These are phyloP conservation scores for Fraxinus pennsylvanica DNA, from an alignment of 257 asterid species.

Conservation along the genomic window DNA sequence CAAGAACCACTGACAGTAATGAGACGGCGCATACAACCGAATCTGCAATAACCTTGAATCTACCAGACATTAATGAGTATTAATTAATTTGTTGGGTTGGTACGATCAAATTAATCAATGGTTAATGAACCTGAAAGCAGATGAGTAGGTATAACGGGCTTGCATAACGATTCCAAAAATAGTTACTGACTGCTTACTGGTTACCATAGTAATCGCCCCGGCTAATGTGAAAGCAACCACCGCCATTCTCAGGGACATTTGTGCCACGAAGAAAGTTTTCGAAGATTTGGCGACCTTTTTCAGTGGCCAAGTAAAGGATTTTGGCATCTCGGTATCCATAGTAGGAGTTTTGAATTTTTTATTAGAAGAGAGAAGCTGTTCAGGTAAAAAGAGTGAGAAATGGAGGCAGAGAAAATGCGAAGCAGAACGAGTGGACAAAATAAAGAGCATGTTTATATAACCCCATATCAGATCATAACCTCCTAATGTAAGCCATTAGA, in stretches of 20 bases:
- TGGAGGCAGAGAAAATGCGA: no score
- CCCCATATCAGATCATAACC: no score
- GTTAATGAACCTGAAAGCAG: slow-evolving; percentile 35
- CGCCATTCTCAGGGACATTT: background rate
- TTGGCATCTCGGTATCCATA: slow-evolving; percentile 30
- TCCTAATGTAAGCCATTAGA: no score
- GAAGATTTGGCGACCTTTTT: background rate
- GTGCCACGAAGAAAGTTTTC: background rate
- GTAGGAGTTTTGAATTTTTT: background rate
- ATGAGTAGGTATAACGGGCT: slow-evolving; percentile 38
- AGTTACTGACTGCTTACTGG: slow-evolving; percentile 27
- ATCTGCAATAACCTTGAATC: slow-evolving; percentile 44
- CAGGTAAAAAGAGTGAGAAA: no score
- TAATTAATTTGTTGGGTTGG: background rate
- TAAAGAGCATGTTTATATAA: no score
- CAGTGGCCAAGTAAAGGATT: background rate
- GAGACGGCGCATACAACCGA: slow-evolving; percentile 29
- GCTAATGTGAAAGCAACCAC: slow-evolving; percentile 15
- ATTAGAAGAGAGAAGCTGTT: background rate
- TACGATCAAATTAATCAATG: background rate
- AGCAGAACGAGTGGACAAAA: no score
- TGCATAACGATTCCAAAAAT: slow-evolving; percentile 33
- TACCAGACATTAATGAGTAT: background rate
- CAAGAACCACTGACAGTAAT: slow-evolving; percentile 27
- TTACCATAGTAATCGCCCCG: slow-evolving; percentile 29